Base-by-base conservation (phyloP, 2,329 filamentous ascomycete species). In the Fonsecaea multimorphosa region DNA sequence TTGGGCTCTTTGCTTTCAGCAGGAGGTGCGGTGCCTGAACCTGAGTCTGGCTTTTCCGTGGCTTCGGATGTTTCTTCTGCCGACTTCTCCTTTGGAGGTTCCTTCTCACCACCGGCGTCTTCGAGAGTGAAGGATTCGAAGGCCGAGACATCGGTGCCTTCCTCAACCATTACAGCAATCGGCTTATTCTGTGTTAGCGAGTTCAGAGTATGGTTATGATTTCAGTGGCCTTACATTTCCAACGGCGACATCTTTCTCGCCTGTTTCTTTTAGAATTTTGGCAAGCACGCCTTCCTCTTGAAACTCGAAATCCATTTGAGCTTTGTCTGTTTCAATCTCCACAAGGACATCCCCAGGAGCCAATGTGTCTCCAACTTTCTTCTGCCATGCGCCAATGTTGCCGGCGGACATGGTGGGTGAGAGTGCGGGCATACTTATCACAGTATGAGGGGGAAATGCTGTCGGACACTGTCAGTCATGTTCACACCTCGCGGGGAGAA, bases 241-340 rank as follows among this genome's bases (percentile, higher is more conserved):
- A 74, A 99, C 93, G 32, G 94, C 80, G 69, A 99, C 84, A 78
- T 99, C 95, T 85, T 98, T 99, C 80, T 90, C 90, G 72, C 96
- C 96, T 67, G 90, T 89, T 53, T 97, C 91, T 83, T 93, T 95
- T 76, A 99, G 84, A 70, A 98, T 86, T 86, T 97, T 97, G 75
- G 95, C 94, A 73, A 99, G 86, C 67, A 96, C 87, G 84, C 94
- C 95, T 78, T 98, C 95, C 76, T 99, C 95, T 82, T 99, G 95
- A 82, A 96, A 98, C 82, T 99, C 95, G 79, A 99, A 98, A 84
- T 99, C 95, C 95, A 99, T 99, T 84, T 98, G 95, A 71, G 95
- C 95, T 87, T 99, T 99, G 83, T 99, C 95, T 74, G 95, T 99
- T 87, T 99, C 95, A 76, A 98, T 97, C 85, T 97, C 93, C 73